These are phyloP conservation scores for Citrullus colocynthis DNA, from an alignment of 306 rosid species.

Conservation along the genomic window DNA sequence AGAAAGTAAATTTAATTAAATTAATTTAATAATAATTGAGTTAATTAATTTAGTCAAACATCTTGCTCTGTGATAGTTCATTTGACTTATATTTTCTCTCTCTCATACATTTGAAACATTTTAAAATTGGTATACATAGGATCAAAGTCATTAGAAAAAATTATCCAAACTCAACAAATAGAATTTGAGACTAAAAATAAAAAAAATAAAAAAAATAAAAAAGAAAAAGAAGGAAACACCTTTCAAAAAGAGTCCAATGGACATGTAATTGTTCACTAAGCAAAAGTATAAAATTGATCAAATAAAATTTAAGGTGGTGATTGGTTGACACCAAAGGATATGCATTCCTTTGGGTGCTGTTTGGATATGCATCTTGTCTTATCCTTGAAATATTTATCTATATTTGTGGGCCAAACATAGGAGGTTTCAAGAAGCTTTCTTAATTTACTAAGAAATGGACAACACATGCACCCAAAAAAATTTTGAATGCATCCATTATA, in stretches of 20 bases:
- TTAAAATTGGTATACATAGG: neutral
- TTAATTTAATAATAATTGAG: no score
- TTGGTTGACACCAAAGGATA: neutral
- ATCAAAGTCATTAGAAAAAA: neutral
- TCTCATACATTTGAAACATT: neutral
- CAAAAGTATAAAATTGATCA: neutral
- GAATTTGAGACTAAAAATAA: neutral
- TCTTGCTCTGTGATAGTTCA: neutral
- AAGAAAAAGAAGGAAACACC: neutral
- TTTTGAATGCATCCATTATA: neutral
- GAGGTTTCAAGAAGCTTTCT: constrained; percentile 7
- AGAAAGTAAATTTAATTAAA: no score
- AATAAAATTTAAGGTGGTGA: neutral
- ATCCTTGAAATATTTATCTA: neutral
- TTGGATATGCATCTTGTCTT: neutral
- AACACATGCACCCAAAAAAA: neutral
- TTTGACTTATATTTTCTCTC: neutral
- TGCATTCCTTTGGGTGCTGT: neutral
- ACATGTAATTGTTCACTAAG: neutral
- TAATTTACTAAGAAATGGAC: neutral
- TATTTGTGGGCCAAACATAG: neutral
- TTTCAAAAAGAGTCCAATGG: neutral
- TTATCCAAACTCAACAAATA: neutral
- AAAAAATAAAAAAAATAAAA: no score
- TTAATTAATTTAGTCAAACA: neutral